phyloP scores from a whole-genome alignment of 192 early-diverging fungal genomes.

The Chytriomyces confervae region DNA sequence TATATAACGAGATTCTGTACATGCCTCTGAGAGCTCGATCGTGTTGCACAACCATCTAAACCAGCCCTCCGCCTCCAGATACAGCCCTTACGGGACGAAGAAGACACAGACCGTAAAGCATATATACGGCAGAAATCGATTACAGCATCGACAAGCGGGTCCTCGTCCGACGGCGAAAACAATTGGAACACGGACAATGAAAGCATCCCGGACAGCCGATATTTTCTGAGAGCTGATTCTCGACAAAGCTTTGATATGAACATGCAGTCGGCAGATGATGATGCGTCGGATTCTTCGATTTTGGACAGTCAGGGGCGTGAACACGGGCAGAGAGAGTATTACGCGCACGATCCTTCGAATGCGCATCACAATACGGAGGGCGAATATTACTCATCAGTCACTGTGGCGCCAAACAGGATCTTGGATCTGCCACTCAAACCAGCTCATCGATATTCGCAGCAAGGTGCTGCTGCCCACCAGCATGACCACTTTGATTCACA shows the following conservation, averaged over 20 bases:
- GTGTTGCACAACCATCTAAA: no score
- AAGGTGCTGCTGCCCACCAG: no score
- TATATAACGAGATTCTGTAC: no score
- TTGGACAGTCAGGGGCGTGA: neutral
- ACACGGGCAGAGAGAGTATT: no score
- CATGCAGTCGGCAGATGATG: neutral
- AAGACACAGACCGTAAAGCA: neutral
- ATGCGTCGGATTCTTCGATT: neutral
- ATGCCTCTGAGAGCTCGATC: no score
- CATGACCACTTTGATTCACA: no score
- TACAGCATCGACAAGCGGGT: neutral
- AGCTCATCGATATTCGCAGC: no score
- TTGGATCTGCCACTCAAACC: no score
- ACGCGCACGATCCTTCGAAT: neutral
- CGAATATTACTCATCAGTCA: neutral
- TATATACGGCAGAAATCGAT: neutral
- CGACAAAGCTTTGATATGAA: neutral
- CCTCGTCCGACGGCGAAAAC: neutral
- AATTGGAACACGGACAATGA: neutral
- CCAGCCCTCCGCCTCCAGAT: neutral
- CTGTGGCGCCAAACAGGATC: no score
- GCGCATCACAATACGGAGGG: neutral
- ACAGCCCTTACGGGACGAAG: neutral
- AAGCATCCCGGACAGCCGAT: neutral
- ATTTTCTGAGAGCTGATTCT: neutral